These are phyloP conservation scores for Pleurotus platypus DNA, from an alignment of 768 basidiomycete genomes.

Conservation along the genomic window DNA sequence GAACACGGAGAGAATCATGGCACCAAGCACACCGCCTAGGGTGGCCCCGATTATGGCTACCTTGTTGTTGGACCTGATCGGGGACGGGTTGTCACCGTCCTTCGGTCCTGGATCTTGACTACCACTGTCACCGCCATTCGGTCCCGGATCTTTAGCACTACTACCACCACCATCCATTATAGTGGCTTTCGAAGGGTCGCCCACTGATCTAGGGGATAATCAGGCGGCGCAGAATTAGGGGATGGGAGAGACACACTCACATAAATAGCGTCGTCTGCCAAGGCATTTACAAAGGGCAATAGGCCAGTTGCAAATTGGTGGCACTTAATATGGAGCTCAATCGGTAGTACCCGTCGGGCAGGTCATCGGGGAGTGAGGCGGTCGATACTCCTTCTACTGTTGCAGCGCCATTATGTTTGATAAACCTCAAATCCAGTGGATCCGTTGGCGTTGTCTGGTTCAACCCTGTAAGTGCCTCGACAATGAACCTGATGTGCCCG, in stretches of 20 bases:
- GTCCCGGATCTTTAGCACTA: not conserved
- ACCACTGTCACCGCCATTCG: too few relatives aligned
- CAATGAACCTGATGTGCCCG: slow-evolving; percentile 57
- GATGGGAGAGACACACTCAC: not conserved
- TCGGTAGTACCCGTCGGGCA: slow-evolving; percentile 1
- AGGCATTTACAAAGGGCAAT: not conserved
- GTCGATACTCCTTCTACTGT: slow-evolving; percentile 3
- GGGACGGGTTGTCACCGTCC: not conserved
- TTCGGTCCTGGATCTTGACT: too few relatives aligned
- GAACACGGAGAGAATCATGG: not conserved
- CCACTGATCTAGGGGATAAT: not conserved
- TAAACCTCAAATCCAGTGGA: too few relatives aligned
- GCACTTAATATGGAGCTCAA: not conserved
- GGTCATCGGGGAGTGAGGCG: not conserved
- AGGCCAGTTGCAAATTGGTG: not conserved
- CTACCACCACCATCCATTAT: not conserved
- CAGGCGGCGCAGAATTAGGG: too few relatives aligned
- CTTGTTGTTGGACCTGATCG: not conserved
- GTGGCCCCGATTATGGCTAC: not conserved
- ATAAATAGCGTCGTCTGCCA: not conserved
- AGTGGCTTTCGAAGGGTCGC: not conserved
- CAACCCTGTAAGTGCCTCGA: slow-evolving; percentile 43
- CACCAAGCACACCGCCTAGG: not conserved
- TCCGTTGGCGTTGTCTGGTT: slow-evolving; percentile 26
- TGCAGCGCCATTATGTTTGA: too few relatives aligned